Base-by-base conservation (phyloP, 75 land plant species). In the Pinus taeda region DNA sequence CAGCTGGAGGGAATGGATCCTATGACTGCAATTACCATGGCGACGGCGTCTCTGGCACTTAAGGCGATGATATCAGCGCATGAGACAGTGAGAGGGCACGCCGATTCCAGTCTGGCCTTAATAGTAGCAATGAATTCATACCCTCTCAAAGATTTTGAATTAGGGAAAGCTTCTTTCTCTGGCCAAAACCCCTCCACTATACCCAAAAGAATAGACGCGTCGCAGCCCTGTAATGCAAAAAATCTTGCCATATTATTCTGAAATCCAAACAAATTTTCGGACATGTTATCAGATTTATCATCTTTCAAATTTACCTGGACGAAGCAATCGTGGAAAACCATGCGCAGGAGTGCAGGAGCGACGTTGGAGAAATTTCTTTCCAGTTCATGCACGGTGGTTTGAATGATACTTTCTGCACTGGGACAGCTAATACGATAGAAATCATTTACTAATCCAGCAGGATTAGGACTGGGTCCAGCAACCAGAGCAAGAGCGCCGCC, bases 31-130 rank as follows among this genome's bases (percentile, higher is more conserved):
- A 60, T 76, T 76, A 79, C 79, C 80, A 30, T 37, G 4, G 18
- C 4, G 37, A 76, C 57, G 18, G 57, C 80, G 11, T 79, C 81
- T 21, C 81, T 57, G 17, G 81, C 80, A 14, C 26, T 49, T 13
- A 79, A 33, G 13, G 57, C 81, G 15, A 79, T 37, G 0, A 77
- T 76, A 58, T 79, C 81, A 0, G 80, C 70, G 55, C 81, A 76
- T 20, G 81, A 79, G 36, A 79, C 81, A 1, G 58, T 62, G 15
- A 26, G 6, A 49, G 79, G 79, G 45, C 81, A 79, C 15, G 6
- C 36, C 3, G 5, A 57, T 53, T 79, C 81, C 4, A 79, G 26
- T 21, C 4, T 42, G 1, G 9, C 3, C 69, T 79, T 76, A 14
- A 79, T 62, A 3, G 3, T 11, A 76, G 45, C 80, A 21, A 79